Base-by-base conservation (phyloP, 1,284 basidiomycete genomes). In the Filobasidium uniguttulatum region DNA sequence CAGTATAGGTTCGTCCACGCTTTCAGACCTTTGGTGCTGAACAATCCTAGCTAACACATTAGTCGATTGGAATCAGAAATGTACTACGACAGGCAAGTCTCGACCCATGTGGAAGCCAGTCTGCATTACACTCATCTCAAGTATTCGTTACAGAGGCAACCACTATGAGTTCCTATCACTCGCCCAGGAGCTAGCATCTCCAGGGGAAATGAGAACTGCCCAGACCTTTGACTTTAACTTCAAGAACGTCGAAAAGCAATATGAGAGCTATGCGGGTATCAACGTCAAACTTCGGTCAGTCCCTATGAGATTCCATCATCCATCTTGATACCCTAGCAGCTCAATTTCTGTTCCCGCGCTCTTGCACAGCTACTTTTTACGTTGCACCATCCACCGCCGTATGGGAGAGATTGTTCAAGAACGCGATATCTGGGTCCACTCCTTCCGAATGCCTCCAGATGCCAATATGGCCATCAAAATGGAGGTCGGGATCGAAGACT, bases 401-500 rank as follows among this genome's bases (percentile, higher is more conserved):
- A 83, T 96, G 75, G 89, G 89, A 23, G 91, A 96, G 61, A 85
- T 93, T 6, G 72, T 77, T 47, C 91, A 94, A 68, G 93, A 98
- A 69, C 81, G 77, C 62, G 93, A 97, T 57, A 67, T 97, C 28
- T 98, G 91, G 91, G 94, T 98, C 2, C 93, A 98, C 67, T 93
- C 87, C 9, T 98, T 86, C 73, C 83, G 91, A 34, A 94, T 96
- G 86, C 93, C 93, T 2, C 90, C 93, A 50, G 94, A 98, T 66
- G 85, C 80, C 59, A 97, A 94, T 71, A 93, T 91, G 65, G 84
- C 87, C 29, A 96, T 97, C 73, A 97, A 94, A 76, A 98, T 98
- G 94, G 93, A 98, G 69, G 94, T 98, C 31, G 93, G 93, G 15
- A 97, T 98, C 56, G 93, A 97, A 66, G 93, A 98, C 65, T 97